Evolutionary conservation across 2,329 filamentous ascomycete genomes (phyloP), one percentile per base, ranked within the genome.

Genomic region (Thermothelomyces thermophilus): DNA sequence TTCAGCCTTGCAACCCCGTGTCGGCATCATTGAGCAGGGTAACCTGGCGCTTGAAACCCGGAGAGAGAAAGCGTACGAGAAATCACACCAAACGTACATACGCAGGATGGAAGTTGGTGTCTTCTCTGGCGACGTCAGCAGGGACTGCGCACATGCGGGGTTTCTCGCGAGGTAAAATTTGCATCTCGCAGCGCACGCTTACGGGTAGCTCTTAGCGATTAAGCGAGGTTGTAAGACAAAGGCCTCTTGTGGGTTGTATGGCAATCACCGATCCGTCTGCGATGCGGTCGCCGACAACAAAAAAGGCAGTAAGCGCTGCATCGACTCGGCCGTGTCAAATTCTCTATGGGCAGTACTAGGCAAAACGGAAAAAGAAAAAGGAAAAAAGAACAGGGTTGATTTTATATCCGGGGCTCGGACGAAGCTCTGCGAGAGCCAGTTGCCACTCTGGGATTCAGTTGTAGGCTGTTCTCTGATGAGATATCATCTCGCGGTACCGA

Each of bases 81-180:
- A 26, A 9, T 26, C 24, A 9, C 24, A 9, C 24, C n/a, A n/a
- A n/a, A n/a, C n/a, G n/a, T n/a, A n/a, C n/a, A n/a, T n/a, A n/a
- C n/a, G n/a, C n/a, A n/a, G n/a, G n/a, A n/a, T n/a, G n/a, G n/a
- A n/a, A n/a, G n/a, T n/a, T n/a, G 24, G 24, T 9, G 24, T 26
- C 24, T 26, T 26, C 24, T 26, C n/a, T n/a, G n/a, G n/a, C n/a
- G n/a, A n/a, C n/a, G n/a, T n/a, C n/a, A n/a, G n/a, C n/a, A n/a
- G n/a, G n/a, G n/a, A 26, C 24, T 26, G 9, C 24, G 9, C 24
- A 26, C 5, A 41, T 43, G 33, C 39, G 26, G 46, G 43, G 37
- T 46, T 28, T 30, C 35, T 49, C 37, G 44, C 48, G 41, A 24
- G 44, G 41, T 35, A 28, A 39, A 46, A 24, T 24, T 46, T 37